phyloP scores from a whole-genome alignment of 192 early-diverging fungal genomes.

The Chytriomyces hyalinus region DNA sequence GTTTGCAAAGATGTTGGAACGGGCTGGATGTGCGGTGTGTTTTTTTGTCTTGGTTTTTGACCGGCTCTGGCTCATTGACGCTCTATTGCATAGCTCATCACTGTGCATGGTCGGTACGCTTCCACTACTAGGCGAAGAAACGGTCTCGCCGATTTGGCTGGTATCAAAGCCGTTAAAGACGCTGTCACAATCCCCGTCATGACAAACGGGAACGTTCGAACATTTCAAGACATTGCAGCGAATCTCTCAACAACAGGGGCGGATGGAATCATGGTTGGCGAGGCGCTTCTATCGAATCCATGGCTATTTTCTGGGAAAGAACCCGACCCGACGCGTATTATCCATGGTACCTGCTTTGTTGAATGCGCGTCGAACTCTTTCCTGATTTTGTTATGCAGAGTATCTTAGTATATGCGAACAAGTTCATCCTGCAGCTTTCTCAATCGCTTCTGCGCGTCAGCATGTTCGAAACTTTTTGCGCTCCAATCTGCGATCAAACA shows the following conservation, averaged over 20 bases:
- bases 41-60: background rate
- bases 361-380: background rate
- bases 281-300: constrained; percentile 29
- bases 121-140: constrained; percentile 11
- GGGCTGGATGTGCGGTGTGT: background rate
- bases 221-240: background rate
- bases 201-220: constrained; percentile 27
- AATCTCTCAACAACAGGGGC: constrained; percentile 24
- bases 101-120: constrained; percentile 21
- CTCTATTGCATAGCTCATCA: background rate
- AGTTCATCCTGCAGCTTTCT: constrained; percentile 22
- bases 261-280: constrained; percentile 34
- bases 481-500: background rate
- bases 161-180: background rate
- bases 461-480: constrained; percentile 26
- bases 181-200: constrained; percentile 16
- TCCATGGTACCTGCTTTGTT: constrained; percentile 4
- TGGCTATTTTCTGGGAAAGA: constrained; percentile 27
- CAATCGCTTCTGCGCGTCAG: constrained; percentile 15
- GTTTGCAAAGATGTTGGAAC: constrained; percentile 8
- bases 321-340: background rate
- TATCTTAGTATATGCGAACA: constrained; percentile 13
- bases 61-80: background rate
- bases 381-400: background rate
- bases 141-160: constrained; percentile 10